Percentiles rank a stretch among this genome's conserved stretches.
Conservation (phyloP, 2,329 filamentous ascomycete species). For the Incumbomyces lentus region DNA sequence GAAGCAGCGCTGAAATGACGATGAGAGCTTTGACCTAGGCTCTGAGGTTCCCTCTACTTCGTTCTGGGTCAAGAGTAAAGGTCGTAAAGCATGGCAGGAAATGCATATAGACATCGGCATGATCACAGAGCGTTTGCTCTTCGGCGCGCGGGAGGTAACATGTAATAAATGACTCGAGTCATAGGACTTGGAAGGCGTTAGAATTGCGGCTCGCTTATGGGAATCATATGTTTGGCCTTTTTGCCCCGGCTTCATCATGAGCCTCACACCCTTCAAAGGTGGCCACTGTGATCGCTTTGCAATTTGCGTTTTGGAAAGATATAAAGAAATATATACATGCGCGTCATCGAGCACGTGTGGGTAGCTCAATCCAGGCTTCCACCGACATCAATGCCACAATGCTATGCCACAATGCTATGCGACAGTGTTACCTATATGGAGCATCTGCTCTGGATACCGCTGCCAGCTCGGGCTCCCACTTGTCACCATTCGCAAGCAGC, state of each 20-base stretch:
- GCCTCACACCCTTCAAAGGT: background rate
- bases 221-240: too few species aligned
- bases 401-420: background rate
- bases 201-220: background rate
- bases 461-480: slow-evolving; percentile 96
- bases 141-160: too few species aligned
- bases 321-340: slow-evolving; percentile 6
- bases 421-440: slow-evolving; percentile 61
- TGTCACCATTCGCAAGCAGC: slow-evolving; percentile 77
- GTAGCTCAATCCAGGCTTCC: background rate
- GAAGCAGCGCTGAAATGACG: slow-evolving; percentile 34
- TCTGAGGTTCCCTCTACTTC: background rate
- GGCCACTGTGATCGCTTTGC: background rate
- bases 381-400: background rate
- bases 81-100: background rate
- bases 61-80: too few species aligned
- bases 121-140: background rate
- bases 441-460: slow-evolving; percentile 86
- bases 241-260: too few species aligned
- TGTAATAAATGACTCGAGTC: too few species aligned
- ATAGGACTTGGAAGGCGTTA: too few species aligned
- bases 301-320: background rate
- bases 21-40: slow-evolving; percentile 36
- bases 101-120: background rate
- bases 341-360: background rate